Conservation (phyloP, 202 grass and related monocot species). For the Zizania palustris region DNA sequence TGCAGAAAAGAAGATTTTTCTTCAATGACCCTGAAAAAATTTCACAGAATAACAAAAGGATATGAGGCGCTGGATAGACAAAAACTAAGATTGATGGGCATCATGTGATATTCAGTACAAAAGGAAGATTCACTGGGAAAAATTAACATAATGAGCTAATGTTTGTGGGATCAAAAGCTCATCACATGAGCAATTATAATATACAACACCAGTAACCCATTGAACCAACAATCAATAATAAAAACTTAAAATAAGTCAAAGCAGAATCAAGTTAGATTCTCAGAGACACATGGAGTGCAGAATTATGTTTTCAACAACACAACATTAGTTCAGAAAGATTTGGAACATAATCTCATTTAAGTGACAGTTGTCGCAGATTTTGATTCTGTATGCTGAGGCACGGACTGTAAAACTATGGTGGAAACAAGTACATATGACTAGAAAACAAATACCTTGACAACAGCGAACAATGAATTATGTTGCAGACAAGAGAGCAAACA, state of each 20-base stretch:
- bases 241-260: neutral
- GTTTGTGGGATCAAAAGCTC: constrained; percentile 3
- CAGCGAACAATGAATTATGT: constrained; percentile 61
- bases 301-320: neutral
- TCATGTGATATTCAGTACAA: neutral
- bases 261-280: neutral
- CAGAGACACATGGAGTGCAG: neutral
- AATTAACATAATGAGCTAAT: neutral
- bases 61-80: neutral
- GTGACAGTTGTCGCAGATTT: constrained; percentile 9
- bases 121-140: neutral
- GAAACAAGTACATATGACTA: constrained; percentile 1
- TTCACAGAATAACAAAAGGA: constrained; percentile 31
- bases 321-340: constrained; percentile 20
- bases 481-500: constrained; percentile 80
- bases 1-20: constrained; percentile 62
- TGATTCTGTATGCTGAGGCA: neutral
- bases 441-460: constrained; percentile 66
- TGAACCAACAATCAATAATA: neutral
- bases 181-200: neutral
- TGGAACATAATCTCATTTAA: neutral
- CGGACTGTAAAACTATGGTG: constrained; percentile 11
- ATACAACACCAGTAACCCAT: neutral
- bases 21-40: constrained; percentile 56
- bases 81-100: constrained; percentile 1